Evolutionary conservation across 1,139 yeast species (phyloP), one percentile per base, ranked within the genome.

Genomic region (Debaryomycetaceae sp.): DNA sequence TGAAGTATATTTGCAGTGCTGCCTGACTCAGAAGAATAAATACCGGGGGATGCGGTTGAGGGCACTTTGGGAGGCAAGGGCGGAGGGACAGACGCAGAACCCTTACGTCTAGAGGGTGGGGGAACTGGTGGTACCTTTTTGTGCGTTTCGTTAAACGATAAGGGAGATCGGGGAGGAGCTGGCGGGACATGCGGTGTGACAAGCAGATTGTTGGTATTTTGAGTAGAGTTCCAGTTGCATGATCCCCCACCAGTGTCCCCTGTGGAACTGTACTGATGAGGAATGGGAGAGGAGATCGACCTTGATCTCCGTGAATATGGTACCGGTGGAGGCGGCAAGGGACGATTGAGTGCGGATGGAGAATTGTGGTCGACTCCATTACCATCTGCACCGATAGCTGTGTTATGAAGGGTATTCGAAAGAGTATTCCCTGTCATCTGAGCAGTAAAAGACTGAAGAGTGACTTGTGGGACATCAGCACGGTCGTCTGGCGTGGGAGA

Each of bases 1-100:
- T 82, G 83, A 51, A 83, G 60, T 23, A 82, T 79, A 48, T 80
- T 76, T 5, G 75, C 67, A 2, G 80, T 76, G 47, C 76, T 73
- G 45, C 65, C 65, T 46, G 59, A 63, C 31, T 52, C 54, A 38
- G 42, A 38, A 22, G 27, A 30, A 14, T 40, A 40, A 6, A 43
- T 14, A 22, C 30, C n/a, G 22, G 30, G 34, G 4, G 31, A 14
- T 14, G 36, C 34, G 17, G 9, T 20, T 23, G 33, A 27, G 4
- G 40, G 39, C 3, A 42, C 39, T 23, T 43, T 34, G 9, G 75
- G 75, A 5, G 74, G 73, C 33, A 65, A 51, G 7, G 70, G 66
- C 2, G 74, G 71, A 2, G 64, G 59, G 24, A 45, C 43, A 37
- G 42, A 48, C 36, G 39, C 44, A 6, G 50, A 37, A 3, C 47